Percentiles rank a stretch among this genome's conserved stretches.
Conservation (phyloP, 129 eudicot genomes). For the Pseudognaphalium luteoalbum region DNA sequence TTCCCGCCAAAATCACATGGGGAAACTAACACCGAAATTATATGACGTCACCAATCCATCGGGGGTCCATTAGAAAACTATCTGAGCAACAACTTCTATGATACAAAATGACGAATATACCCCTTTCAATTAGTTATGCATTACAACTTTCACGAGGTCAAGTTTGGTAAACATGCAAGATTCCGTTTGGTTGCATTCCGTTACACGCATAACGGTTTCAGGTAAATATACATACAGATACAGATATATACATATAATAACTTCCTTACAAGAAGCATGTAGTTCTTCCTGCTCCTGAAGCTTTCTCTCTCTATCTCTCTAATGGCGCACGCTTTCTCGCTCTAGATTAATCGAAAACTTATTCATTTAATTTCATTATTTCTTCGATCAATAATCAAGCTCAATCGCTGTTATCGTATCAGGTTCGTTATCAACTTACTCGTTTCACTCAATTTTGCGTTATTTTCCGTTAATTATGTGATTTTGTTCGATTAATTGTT, state of each 20-base stretch:
- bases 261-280: conserved; percentile 21
- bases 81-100: conserved; percentile 28
- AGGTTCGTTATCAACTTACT: conserved; percentile 4
- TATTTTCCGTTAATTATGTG: not conserved
- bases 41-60: conserved; percentile 2
- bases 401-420: conserved; percentile 20
- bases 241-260: not conserved
- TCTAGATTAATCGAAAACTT: conserved; percentile 37
- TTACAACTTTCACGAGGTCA: conserved; percentile 9
- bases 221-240: conserved; percentile 23
- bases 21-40: conserved; percentile 1
- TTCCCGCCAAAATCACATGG: conserved; percentile 39
- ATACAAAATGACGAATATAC: conserved; percentile 14
- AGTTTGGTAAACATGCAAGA: conserved; percentile 6
- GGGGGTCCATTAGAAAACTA: conserved; percentile 24
- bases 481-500: not conserved
- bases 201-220: conserved; percentile 33
- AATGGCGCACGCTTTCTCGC: conserved; percentile 27
- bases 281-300: conserved; percentile 23
- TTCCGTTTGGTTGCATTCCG: conserved; percentile 29
- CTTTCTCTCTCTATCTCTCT: conserved; percentile 29
- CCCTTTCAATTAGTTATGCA: not conserved
- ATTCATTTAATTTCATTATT: conserved; percentile 21
- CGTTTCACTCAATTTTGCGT: not conserved
- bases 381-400: not conserved